These are phyloP conservation scores for Pseudocercospora fijiensis DNA, from an alignment of 2,329 filamentous ascomycete species.

Conservation along the genomic window DNA sequence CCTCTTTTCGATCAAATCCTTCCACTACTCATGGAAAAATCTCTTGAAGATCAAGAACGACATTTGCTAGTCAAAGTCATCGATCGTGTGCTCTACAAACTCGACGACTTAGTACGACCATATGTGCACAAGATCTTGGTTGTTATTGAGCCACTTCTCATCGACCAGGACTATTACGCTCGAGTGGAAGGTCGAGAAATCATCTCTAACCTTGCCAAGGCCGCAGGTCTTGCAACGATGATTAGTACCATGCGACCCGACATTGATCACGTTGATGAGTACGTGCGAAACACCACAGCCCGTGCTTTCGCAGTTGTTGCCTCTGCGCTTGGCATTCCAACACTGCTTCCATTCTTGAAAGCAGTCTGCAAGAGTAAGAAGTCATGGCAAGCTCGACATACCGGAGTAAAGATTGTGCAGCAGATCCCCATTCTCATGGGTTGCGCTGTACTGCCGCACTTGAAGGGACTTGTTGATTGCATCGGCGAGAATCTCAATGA, in stretches of 20 bases:
- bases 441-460: conserved; percentile 89
- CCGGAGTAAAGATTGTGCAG: conserved; percentile 98
- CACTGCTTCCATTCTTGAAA: conserved; percentile 87
- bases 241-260: conserved; percentile 99
- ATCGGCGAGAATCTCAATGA: conserved; percentile 95
- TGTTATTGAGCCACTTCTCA: conserved; percentile 97
- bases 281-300: conserved; percentile 96
- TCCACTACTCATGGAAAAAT: conserved; percentile 96
- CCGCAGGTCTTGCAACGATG: conserved; percentile 95
- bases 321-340: conserved; percentile 91
- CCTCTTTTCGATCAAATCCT: conserved; percentile 96
- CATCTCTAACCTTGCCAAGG: conserved; percentile 96
- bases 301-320: conserved; percentile 96
- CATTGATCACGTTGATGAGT: conserved; percentile 97
- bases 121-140: conserved; percentile 98
- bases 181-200: conserved; percentile 97
- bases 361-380: conserved; percentile 98
- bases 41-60: conserved; percentile 93
- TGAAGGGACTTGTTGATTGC: conserved; percentile 94
- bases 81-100: conserved; percentile 95
- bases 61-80: conserved; percentile 99
- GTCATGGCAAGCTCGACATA: conserved; percentile 97
- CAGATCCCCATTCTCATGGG: conserved; percentile 99
- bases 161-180: conserved; percentile 99
- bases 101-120: conserved; percentile 91